phyloP scores from a whole-genome alignment of 495 filamentous ascomycete genomes.

The Penicillium canariense region DNA sequence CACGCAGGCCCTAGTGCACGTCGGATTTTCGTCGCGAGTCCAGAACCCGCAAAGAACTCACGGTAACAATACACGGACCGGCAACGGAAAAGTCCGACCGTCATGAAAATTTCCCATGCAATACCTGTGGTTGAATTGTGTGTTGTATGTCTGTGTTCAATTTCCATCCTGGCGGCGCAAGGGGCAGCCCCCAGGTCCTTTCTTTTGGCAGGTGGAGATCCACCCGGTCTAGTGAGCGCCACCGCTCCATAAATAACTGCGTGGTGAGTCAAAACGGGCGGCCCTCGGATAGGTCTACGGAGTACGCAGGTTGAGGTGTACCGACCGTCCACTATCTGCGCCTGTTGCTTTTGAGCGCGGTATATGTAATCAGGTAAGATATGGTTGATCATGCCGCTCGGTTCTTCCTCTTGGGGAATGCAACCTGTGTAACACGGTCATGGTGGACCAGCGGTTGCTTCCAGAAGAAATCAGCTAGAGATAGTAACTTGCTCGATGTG shows the following conservation, averaged over 20 bases:
- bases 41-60: neutral
- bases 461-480: too few species aligned
- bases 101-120: too few species aligned
- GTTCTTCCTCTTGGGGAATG: too few species aligned
- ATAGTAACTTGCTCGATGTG: too few species aligned
- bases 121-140: too few species aligned
- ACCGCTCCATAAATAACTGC: constrained; percentile 15
- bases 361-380: neutral
- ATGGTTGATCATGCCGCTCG: too few species aligned
- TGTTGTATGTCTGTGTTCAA: neutral
- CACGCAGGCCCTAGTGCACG: neutral
- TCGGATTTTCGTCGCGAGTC: neutral
- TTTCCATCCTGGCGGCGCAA: constrained; percentile 5
- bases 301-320: too few species aligned
- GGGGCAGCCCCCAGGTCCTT: constrained; percentile 1
- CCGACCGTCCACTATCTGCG: too few species aligned
- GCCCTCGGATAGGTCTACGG: constrained; percentile 10
- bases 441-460: too few species aligned
- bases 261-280: constrained; percentile 12
- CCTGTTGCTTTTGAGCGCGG: neutral
- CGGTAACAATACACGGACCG: too few species aligned
- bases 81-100: too few species aligned
- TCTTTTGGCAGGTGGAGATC: constrained; percentile 15
- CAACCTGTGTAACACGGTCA: too few species aligned
- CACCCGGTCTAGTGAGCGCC: constrained; percentile 17